Percentiles rank a stretch among this genome's conserved stretches.
Conservation (phyloP, 2,329 filamentous ascomycete genomes). For the Fusarium dlaminii region DNA sequence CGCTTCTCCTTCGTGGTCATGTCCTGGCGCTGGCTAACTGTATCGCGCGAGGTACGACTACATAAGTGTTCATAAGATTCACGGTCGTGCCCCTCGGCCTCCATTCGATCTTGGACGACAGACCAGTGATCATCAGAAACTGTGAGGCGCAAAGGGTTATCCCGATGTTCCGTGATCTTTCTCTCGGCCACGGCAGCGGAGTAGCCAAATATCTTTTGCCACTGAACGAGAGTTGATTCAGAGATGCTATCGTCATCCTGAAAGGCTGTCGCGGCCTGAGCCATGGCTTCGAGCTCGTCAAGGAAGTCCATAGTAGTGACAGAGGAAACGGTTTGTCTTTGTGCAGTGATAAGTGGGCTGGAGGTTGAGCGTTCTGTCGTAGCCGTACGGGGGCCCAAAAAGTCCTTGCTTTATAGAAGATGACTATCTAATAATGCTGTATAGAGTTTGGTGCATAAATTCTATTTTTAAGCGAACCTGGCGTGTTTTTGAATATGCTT, state of each 20-base stretch:
- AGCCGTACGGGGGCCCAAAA: background rate
- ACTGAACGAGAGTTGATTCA: background rate
- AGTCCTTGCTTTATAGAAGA: background rate
- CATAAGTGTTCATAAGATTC: constrained; percentile 9
- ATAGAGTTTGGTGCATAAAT: background rate
- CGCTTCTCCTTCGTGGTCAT: background rate
- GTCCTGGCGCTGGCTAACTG: background rate
- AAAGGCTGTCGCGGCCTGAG: background rate
- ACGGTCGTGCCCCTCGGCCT: background rate
- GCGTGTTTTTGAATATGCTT: background rate
- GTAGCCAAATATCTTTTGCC: background rate
- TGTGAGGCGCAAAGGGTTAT: fast-evolving
- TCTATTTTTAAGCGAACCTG: background rate
- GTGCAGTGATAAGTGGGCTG: no score
- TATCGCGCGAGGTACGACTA: background rate
- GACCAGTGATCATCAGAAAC: constrained; percentile 4
- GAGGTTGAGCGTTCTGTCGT: background rate
- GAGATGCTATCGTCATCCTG: background rate
- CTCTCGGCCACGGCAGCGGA: background rate
- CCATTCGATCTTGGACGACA: background rate
- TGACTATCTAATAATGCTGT: background rate
- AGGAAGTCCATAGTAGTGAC: background rate
- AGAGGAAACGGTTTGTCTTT: fast-evolving
- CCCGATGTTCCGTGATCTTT: background rate
- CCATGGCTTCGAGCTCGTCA: background rate